phyloP scores from a whole-genome alignment of 2,329 filamentous ascomycete species.

The Nannizziopsis barbatae region DNA sequence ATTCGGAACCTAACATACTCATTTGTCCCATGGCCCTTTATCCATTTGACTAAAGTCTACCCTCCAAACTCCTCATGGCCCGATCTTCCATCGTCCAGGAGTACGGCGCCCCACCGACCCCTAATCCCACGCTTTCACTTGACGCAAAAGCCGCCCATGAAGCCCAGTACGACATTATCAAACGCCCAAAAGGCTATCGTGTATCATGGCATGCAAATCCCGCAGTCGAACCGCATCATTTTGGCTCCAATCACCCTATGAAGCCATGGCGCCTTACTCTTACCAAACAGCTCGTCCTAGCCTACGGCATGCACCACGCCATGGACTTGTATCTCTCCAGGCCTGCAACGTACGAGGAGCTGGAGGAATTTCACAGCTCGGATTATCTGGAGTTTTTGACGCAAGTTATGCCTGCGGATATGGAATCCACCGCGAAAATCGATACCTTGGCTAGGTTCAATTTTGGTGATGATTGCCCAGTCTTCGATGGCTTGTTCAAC shows the following conservation, averaged over 20 bases:
- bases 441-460: slow-evolving; percentile 58
- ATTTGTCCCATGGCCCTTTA: slow-evolving; percentile 3
- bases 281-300: slow-evolving; percentile 86
- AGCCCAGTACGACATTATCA: slow-evolving; percentile 55
- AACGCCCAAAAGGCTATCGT: slow-evolving; percentile 69
- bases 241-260: slow-evolving; percentile 95
- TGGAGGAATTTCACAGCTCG: slow-evolving; percentile 71
- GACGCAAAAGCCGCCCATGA: slow-evolving; percentile 44
- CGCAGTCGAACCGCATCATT: slow-evolving; percentile 91
- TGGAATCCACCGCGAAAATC: slow-evolving; percentile 53
- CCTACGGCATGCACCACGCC: slow-evolving; percentile 88
- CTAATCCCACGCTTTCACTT: slow-evolving; percentile 36
- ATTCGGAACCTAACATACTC: neutral
- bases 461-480: slow-evolving; percentile 84
- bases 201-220: slow-evolving; percentile 96
- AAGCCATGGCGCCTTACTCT: slow-evolving; percentile 95
- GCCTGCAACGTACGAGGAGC: slow-evolving; percentile 74
- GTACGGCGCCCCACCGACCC: slow-evolving; percentile 34
- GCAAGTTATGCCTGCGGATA: slow-evolving; percentile 57
- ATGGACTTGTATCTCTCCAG: slow-evolving; percentile 91
- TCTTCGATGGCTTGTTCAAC: slow-evolving; percentile 91
- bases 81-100: slow-evolving; percentile 40
- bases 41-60: neutral
- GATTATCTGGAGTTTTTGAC: slow-evolving; percentile 88
- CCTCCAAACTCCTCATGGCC: slow-evolving; percentile 24